Conservation (phyloP, 495 filamentous ascomycete species). For the Tuber magnatum region DNA sequence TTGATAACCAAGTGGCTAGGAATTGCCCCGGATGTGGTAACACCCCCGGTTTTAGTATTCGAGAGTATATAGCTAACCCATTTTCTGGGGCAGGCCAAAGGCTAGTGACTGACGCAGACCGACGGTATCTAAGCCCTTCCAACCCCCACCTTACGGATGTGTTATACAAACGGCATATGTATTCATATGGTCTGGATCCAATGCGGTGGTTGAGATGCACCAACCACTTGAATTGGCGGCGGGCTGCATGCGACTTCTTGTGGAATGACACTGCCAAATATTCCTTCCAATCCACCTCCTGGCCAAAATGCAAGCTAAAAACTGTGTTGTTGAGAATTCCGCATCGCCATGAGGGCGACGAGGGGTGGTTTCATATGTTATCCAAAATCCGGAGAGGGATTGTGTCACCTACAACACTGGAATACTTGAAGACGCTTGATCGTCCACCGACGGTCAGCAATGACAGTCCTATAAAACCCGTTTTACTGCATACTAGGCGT, state of each 20-base stretch:
- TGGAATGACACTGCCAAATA: neutral
- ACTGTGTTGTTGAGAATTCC: neutral
- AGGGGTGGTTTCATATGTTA: neutral
- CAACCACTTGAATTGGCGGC: neutral
- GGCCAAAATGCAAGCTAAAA: neutral
- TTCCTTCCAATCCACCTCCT: neutral
- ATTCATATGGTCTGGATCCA: neutral
- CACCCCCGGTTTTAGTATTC: neutral
- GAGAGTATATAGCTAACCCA: neutral
- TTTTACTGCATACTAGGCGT: neutral
- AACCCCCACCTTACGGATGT: neutral
- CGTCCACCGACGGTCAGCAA: neutral
- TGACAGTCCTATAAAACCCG: neutral
- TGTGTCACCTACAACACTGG: neutral
- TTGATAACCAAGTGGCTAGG: neutral
- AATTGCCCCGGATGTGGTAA: neutral
- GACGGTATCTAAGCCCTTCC: neutral
- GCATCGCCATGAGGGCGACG: neutral
- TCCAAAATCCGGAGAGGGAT: neutral
- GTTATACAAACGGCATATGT: neutral
- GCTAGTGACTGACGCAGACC: neutral
- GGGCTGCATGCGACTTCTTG: neutral
- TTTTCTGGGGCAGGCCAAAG: neutral
- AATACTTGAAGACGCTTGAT: slow-evolving; percentile 1
- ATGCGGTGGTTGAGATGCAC: neutral